Percentiles rank a stretch among this genome's conserved stretches.
Conservation (phyloP, 1,284 basidiomycete genomes). For the Trichosporon sp. region DNA sequence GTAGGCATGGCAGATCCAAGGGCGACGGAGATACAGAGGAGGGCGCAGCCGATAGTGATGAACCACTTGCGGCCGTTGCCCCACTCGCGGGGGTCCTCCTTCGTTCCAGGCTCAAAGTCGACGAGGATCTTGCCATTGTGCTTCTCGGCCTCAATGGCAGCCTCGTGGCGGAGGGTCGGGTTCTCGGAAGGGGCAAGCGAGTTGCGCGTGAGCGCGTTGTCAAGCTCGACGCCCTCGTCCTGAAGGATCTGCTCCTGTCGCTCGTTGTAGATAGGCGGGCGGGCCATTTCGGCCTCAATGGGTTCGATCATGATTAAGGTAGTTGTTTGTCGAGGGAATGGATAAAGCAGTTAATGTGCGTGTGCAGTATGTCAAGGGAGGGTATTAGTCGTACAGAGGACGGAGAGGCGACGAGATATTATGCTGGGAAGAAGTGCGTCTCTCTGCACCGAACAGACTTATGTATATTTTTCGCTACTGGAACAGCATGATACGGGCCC, state of each 20-base stretch:
- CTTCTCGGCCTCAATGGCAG: conserved; percentile 12
- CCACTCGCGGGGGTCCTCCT: conserved; percentile 39
- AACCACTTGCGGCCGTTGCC: conserved; percentile 35
- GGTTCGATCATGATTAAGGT: conserved; percentile 31
- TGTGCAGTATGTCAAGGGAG: background rate
- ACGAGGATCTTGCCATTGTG: conserved; percentile 29
- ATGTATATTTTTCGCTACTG: background rate
- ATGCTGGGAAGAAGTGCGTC: background rate
- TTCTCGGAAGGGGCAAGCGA: conserved; percentile 4
- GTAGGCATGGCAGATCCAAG: conserved; percentile 53
- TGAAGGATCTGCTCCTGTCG: conserved; percentile 26
- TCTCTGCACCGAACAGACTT: background rate
- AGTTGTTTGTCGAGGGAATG: background rate
- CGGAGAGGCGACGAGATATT: background rate
- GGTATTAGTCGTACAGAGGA: background rate
- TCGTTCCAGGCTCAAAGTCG: conserved; percentile 27
- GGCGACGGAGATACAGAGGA: conserved; percentile 39
- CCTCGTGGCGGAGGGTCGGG: conserved; percentile 3
- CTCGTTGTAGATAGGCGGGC: conserved; percentile 33
- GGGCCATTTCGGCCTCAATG: conserved; percentile 38
- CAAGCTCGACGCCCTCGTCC: conserved; percentile 28
- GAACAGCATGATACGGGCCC: background rate
- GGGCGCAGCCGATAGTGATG: conserved; percentile 30
- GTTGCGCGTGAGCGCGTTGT: conserved; percentile 5
- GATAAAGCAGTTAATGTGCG: background rate